Base-by-base conservation (phyloP, 257 asterid genomes). In the Solanum appendiculatum region DNA sequence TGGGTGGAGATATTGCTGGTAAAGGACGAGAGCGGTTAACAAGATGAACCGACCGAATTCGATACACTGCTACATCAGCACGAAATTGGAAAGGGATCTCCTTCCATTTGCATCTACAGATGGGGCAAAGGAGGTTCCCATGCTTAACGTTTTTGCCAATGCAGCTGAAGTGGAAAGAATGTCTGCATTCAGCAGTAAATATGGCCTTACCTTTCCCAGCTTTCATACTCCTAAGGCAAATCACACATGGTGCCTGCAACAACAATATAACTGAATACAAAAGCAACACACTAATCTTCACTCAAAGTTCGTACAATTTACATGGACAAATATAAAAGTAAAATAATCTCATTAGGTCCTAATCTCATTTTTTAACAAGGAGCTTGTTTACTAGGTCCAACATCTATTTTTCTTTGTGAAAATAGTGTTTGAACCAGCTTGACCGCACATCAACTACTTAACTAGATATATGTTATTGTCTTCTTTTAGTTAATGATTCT, bases 151-250 rank as follows among this genome's bases (percentile, higher is more conserved):
- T 88, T 73, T 84, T 37, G n/a, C 88, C 73, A 29, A 89, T 89
- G 85, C 92, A 90, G 83, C 89, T 87, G 68, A 88, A 87, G 51
- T 90, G 92, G 88, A 89, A 90, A 40, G 88, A 27, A 85, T 90
- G 92, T 9, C 85, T 85, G 90, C 92, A 90, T 82, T 88, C 92
- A 20, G 88, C 90, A 11, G 90, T 89, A 84, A 90, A 90, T 56
- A 90, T 86, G 72, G 92, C 92, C 75, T 87, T 46, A 70, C 92
- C 82, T 87, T 60, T 83, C 60, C 77, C 90, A 48, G 11, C 69
- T 82, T 80, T 83, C 88, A 89, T 51, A 75, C 72, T 89, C 40
- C 83, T 86, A 54, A 86, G 83, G 86, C 91, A 90, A 73, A 90
- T 89, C 5, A 88, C 90, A 80, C 92, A 90, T 63, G 85, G 37